These are phyloP conservation scores for Picea sitchensis DNA, from an alignment of 75 land plant genomes.

Conservation along the genomic window DNA sequence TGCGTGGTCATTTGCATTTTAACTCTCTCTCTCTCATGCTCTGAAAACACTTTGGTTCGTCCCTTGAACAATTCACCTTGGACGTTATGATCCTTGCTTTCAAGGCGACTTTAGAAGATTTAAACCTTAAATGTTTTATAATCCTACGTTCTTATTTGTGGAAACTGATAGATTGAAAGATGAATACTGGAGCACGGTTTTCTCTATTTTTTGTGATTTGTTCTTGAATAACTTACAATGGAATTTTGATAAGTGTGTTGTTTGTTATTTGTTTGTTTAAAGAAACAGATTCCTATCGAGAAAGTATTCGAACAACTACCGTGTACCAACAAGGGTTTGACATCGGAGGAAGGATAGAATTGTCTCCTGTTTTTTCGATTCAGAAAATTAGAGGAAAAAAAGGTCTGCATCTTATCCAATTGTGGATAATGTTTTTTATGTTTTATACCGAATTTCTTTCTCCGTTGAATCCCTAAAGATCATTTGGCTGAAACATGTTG, in stretches of 20 bases:
- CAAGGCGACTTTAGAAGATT: background rate
- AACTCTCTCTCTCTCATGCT: too few relatives aligned
- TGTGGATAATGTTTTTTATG: background rate
- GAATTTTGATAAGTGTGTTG: background rate
- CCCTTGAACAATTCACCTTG: too few relatives aligned
- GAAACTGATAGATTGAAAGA: too few relatives aligned
- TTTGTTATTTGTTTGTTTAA: background rate
- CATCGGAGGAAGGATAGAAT: conserved; percentile 56
- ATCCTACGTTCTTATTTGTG: background rate
- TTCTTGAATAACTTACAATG: background rate
- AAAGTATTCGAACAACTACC: conserved; percentile 89
- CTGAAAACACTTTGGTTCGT: too few relatives aligned
- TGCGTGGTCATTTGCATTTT: too few relatives aligned
- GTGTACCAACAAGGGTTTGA: conserved; percentile 68
- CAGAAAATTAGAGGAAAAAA: conserved; percentile 91
- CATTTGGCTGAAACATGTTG: background rate
- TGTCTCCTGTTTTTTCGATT: conserved; percentile 74
- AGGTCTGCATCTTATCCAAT: conserved; percentile 24
- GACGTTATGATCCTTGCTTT: background rate
- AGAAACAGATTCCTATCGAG: conserved; percentile 83
- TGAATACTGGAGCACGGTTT: background rate
- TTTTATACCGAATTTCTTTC: background rate
- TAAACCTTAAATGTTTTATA: background rate
- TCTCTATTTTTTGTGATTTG: background rate
- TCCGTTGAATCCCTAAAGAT: background rate